Percentiles rank a stretch among this genome's conserved stretches.
These are phyloP conservation scores for Lagenidium giganteum DNA, from an alignment of 352 stramenopile species.

Conservation along the genomic window DNA sequence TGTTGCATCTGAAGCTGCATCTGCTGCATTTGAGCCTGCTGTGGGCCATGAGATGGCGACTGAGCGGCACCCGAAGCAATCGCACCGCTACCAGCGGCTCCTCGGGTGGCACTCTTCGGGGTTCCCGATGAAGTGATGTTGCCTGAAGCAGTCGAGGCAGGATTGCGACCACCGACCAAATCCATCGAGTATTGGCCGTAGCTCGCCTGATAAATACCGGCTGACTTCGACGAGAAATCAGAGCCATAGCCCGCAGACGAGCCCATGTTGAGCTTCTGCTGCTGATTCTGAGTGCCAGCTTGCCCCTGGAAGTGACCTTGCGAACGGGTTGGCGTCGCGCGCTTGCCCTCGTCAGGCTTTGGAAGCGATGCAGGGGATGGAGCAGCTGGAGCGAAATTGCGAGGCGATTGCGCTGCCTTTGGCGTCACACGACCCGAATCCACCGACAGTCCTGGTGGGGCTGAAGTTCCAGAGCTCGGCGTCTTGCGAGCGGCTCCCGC, in stretches of 20 bases:
- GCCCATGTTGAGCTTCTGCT: constrained; percentile 45
- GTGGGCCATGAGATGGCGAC: constrained; percentile 31
- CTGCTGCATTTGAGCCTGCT: constrained; percentile 33
- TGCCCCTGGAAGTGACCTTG: constrained; percentile 42
- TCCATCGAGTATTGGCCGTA: constrained; percentile 78
- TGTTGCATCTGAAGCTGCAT: constrained; percentile 29
- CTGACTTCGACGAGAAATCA: constrained; percentile 26
- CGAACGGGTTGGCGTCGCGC: constrained; percentile 36
- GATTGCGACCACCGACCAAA: constrained; percentile 29
- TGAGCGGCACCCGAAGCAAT: constrained; percentile 21
- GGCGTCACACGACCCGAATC: constrained; percentile 48
- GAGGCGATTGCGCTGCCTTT: constrained; percentile 46
- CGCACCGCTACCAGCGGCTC: constrained; percentile 10
- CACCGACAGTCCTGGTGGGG: constrained; percentile 48
- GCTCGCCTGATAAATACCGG: constrained; percentile 50
- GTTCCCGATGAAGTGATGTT: constrained; percentile 33
- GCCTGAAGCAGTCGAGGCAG: constrained; percentile 9
- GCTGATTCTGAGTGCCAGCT: constrained; percentile 21
- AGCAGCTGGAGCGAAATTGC: constrained; percentile 42
- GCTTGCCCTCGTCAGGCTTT: constrained; percentile 71
- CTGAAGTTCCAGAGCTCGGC: constrained; percentile 30
- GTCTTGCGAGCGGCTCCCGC: constrained; percentile 3
- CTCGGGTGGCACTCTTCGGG: constrained; percentile 30
- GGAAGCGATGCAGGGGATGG: constrained; percentile 63
- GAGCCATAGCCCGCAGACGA: constrained; percentile 26